Percentiles rank a stretch among this genome's conserved stretches.
Conservation (phyloP, 2,329 filamentous ascomycete genomes). For the Phyllosticta citrichinensis region DNA sequence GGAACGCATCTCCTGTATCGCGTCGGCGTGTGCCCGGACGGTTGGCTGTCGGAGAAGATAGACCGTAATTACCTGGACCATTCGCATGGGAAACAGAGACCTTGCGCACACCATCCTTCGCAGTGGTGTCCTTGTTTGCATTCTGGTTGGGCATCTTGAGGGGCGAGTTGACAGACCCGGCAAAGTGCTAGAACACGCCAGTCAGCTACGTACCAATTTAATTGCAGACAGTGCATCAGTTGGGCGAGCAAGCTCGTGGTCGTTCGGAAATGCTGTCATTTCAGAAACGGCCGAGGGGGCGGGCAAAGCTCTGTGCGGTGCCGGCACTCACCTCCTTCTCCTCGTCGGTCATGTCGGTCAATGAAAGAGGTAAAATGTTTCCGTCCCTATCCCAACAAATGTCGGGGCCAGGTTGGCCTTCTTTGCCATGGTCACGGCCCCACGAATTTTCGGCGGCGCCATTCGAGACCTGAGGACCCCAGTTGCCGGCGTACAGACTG, state of each 20-base stretch:
- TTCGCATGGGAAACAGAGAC: constrained; percentile 64
- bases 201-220: constrained; percentile 8
- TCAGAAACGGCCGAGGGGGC: background rate
- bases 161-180: constrained; percentile 83
- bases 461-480: constrained; percentile 67
- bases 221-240: background rate
- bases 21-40: constrained; percentile 71
- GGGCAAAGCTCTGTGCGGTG: too few relatives aligned
- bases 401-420: constrained; percentile 69
- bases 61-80: constrained; percentile 52
- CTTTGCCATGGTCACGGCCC: constrained; percentile 68
- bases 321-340: constrained; percentile 48
- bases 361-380: constrained; percentile 57
- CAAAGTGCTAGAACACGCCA: constrained; percentile 53
- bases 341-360: constrained; percentile 61
- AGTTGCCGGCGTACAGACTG: constrained; percentile 61
- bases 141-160: constrained; percentile 72
- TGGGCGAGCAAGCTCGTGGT: background rate
- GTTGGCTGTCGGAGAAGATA: constrained; percentile 62
- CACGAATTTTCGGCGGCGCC: constrained; percentile 50
- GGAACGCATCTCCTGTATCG: constrained; percentile 67
- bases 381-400: constrained; percentile 80
- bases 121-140: constrained; percentile 50
- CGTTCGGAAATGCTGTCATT: background rate
- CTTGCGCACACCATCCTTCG: constrained; percentile 56